These are phyloP conservation scores for Gypsophila paniculata DNA, from an alignment of 179 eudicot genomes.

Conservation along the genomic window DNA sequence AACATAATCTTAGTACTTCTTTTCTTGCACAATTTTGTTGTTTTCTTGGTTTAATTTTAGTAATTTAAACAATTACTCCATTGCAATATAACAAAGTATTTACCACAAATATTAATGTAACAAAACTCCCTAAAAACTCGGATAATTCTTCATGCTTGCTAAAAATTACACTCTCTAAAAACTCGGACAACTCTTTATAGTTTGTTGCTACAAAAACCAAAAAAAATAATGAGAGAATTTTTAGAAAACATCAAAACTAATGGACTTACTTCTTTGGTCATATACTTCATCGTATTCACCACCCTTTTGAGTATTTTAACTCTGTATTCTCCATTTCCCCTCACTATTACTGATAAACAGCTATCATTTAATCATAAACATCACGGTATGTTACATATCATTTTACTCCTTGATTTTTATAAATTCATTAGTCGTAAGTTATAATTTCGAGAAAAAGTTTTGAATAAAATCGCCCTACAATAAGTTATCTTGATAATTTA, in stretches of 20 bases:
- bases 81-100: background rate
- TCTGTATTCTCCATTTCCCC: conserved; percentile 22
- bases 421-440: background rate
- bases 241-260: conserved; percentile 26
- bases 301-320: conserved; percentile 27
- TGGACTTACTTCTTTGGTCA: conserved; percentile 24
- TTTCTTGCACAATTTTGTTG: no score
- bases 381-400: conserved; percentile 4
- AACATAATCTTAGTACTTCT: no score
- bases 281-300: conserved; percentile 22
- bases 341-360: background rate
- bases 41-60: background rate
- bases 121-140: conserved; percentile 15
- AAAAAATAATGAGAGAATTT: conserved; percentile 22
- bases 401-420: background rate
- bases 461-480: background rate
- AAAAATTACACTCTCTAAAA: background rate
- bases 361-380: conserved; percentile 1
- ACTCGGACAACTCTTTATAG: background rate
- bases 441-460: background rate
- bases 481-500: no score
- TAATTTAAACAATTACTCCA: background rate
- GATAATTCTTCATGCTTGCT: background rate
- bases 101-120: background rate
- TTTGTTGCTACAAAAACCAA: background rate